Evolutionary conservation across 208 protist species (phyloP), one percentile per base, ranked within the genome.

Genomic region (Acanthamoeba lugdunensis): DNA sequence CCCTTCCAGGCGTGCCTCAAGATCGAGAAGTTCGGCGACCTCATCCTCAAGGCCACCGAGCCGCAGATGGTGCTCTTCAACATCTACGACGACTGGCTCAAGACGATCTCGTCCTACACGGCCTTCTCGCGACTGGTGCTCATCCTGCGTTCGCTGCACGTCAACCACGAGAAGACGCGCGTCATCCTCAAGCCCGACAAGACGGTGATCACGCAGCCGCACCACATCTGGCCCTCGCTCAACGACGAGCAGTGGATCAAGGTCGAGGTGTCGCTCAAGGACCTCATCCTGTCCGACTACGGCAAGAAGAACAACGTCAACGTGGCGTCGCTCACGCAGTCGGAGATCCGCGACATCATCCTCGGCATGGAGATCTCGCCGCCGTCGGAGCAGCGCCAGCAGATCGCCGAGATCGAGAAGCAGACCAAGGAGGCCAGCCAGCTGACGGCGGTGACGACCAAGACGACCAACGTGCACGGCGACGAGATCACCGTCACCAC

Each of bases 61-160:
- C 99, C 99, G 71, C 95, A 97, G 75, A 97, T 99, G 95, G 97
- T 99, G 90, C 96, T 99, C 73, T 99, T 99, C 96, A 99, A 99
- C 96, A 95, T 99, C 50, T 99, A 99, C 97, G 99, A 99, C 96
- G 99, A 99, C 97, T 99, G 99, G 99, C 97, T 99, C 61, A 97
- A 98, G 90, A 98, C 98, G 54, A 98, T 99, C 87, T 98, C 98
- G 81, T 97, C 98, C 14, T 99, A 99, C 97, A 99, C 99, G 28
- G 99, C 99, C 75, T 99, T 99, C 96, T 98, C 98, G 73, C 95
- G 99, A 84, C 96, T 99, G 21, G 99, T 99, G 90, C 97, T 99
- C 28, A 99, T 99, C 58, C 97, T 99, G 84, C 97, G 99, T 61
- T 98, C 98, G 30, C 98, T 99, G 37, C 98, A 99, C 93, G 97